Conservation (phyloP, 495 filamentous ascomycete species). For the Viridothelium virens region DNA sequence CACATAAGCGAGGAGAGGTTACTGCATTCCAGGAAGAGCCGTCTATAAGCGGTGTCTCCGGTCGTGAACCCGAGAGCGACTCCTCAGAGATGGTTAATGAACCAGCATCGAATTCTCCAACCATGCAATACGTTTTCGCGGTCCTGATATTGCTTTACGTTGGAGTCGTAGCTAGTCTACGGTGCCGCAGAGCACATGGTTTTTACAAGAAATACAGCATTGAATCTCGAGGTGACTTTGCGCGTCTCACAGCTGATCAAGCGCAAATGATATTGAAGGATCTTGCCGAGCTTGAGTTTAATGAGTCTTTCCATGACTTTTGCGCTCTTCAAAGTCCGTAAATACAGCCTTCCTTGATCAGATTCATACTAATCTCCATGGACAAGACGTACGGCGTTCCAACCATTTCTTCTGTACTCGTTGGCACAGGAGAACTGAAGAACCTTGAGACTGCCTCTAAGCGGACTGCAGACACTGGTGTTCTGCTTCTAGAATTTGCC, state of each 20-base stretch:
- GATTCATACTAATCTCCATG: not conserved
- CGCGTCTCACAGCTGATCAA: slow-evolving; percentile 10
- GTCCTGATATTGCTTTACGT: no score
- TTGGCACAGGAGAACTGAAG: slow-evolving; percentile 9
- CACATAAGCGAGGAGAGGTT: no score
- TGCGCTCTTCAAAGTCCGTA: not conserved
- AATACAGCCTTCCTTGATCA: not conserved
- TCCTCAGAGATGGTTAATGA: no score
- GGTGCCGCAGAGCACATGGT: no score
- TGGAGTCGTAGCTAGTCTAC: no score
- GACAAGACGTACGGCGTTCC: slow-evolving; percentile 15
- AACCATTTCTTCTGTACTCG: slow-evolving; percentile 10
- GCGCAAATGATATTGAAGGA: slow-evolving; percentile 4
- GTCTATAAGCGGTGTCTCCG: no score
- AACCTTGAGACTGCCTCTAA: slow-evolving; percentile 8
- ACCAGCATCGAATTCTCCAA: no score
- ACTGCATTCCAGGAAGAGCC: no score
- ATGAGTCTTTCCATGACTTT: not conserved
- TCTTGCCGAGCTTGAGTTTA: slow-evolving; percentile 11
- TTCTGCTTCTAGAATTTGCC: slow-evolving; percentile 14
- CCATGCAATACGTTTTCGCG: no score
- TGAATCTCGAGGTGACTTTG: slow-evolving; percentile 16
- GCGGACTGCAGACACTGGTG: slow-evolving; percentile 18
- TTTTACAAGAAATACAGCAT: not conserved
- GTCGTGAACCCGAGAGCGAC: no score